These are phyloP conservation scores for Colletotrichum sp. DNA, from an alignment of 2,329 filamentous ascomycete genomes.

Conservation along the genomic window DNA sequence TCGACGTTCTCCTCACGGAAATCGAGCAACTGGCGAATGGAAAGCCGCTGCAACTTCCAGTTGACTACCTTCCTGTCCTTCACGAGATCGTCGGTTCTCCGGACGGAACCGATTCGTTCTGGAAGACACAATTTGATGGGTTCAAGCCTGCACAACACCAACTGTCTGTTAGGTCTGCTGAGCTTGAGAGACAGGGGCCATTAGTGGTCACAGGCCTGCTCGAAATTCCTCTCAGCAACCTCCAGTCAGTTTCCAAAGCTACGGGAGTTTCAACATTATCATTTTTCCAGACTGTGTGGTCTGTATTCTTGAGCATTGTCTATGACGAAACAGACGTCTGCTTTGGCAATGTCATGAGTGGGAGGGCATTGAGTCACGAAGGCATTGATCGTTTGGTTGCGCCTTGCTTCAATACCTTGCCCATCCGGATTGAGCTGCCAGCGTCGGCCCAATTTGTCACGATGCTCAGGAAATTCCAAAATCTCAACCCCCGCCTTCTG, in stretches of 20 bases:
- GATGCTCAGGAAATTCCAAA: slow-evolving; percentile 65
- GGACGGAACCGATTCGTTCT: slow-evolving; percentile 65
- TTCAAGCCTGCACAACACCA: slow-evolving; percentile 43
- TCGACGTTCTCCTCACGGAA: slow-evolving; percentile 72
- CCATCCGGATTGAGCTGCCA: slow-evolving; percentile 65
- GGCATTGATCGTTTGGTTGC: slow-evolving; percentile 77
- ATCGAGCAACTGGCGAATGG: slow-evolving; percentile 64
- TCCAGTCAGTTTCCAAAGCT: slow-evolving; percentile 55
- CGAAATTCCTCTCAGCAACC: slow-evolving; percentile 39
- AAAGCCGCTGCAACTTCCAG: slow-evolving; percentile 48
- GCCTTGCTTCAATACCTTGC: slow-evolving; percentile 91
- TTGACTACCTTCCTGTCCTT: slow-evolving; percentile 70
- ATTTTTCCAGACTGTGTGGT: slow-evolving; percentile 76
- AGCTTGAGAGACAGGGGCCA: neutral
- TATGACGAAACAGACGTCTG: slow-evolving; percentile 70
- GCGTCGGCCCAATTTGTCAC: slow-evolving; percentile 54
- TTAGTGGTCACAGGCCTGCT: neutral
- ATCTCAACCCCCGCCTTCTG: slow-evolving; percentile 65
- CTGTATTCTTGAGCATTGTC: slow-evolving; percentile 63
- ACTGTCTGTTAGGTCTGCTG: neutral
- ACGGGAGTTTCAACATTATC: slow-evolving; percentile 69
- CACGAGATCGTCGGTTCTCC: slow-evolving; percentile 57
- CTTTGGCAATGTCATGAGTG: slow-evolving; percentile 87
- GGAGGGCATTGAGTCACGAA: slow-evolving; percentile 70
- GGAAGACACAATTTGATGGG: slow-evolving; percentile 60